Evolutionary conservation across 1,284 basidiomycete genomes (phyloP).

Genomic region (Rhodotorula glutinis): DNA sequence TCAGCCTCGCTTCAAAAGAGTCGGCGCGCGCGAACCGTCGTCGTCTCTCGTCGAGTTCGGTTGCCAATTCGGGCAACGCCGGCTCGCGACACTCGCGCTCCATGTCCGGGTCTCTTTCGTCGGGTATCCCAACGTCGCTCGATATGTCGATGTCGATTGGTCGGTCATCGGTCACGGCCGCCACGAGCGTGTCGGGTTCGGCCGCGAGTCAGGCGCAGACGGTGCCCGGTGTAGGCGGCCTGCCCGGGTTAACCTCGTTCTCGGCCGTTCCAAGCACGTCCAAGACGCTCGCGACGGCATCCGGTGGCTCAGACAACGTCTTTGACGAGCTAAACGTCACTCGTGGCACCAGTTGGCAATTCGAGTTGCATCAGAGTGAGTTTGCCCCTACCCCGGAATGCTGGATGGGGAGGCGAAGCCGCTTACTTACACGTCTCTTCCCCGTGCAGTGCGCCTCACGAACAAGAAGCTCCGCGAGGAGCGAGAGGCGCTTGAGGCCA

Average conservation of each 20-base stretch:
- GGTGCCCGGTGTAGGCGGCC: conserved; percentile 11
- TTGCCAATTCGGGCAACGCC: neutral
- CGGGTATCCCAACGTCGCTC: neutral
- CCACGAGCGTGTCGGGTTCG: conserved; percentile 7
- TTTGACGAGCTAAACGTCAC: conserved; percentile 69
- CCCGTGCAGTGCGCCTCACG: conserved; percentile 51
- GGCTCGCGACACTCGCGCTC: too few relatives aligned
- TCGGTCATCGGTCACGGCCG: neutral
- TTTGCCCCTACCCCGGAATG: too few relatives aligned
- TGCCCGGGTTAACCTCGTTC: conserved; percentile 28
- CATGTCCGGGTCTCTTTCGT: neutral
- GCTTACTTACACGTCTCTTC: neutral
- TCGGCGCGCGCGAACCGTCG: neutral
- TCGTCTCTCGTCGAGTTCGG: conserved; percentile 1
- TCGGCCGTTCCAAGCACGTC: conserved; percentile 43
- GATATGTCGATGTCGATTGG: neutral
- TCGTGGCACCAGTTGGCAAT: conserved; percentile 79
- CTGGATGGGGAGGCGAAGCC: too few relatives aligned
- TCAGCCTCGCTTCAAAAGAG: conserved; percentile 23
- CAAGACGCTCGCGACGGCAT: conserved; percentile 31
- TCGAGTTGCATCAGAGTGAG: conserved; percentile 80
- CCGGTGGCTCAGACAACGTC: conserved; percentile 53
- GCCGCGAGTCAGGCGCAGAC: neutral
- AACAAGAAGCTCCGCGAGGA: conserved; percentile 72
- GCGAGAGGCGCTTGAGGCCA: conserved; percentile 50